These are phyloP conservation scores for Agaricus blazei DNA, from an alignment of 768 basidiomycete species.

Conservation along the genomic window DNA sequence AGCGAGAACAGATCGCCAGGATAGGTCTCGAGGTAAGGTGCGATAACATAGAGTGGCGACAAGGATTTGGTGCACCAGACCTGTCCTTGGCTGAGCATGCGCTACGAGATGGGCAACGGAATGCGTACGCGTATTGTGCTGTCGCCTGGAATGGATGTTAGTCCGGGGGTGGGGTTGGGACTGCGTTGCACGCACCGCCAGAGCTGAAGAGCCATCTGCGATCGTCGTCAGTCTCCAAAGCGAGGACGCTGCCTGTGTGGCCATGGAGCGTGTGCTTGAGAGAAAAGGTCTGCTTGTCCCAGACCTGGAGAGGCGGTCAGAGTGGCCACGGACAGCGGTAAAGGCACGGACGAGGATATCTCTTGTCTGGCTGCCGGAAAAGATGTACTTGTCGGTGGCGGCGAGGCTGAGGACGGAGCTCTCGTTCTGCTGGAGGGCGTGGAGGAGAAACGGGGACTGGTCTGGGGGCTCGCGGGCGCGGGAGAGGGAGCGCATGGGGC, in stretches of 20 bases:
- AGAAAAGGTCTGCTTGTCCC: constrained; percentile 70
- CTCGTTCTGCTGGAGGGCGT: constrained; percentile 64
- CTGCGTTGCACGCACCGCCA: constrained; percentile 49
- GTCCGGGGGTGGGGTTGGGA: constrained; percentile 1
- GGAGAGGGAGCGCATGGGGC: constrained; percentile 38
- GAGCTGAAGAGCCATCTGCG: constrained; percentile 87
- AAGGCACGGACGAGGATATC: constrained; percentile 61
- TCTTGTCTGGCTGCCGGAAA: constrained; percentile 74
- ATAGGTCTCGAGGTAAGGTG: constrained; percentile 73
- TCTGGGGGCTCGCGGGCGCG: constrained; percentile 49
- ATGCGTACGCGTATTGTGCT: constrained; percentile 75
- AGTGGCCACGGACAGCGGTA: constrained; percentile 14
- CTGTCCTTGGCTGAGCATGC: constrained; percentile 29
- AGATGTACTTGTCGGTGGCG: constrained; percentile 69
- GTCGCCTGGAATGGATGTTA: constrained; percentile 53
- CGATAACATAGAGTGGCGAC: constrained; percentile 61
- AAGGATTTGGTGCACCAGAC: constrained; percentile 79
- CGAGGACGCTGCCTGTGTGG: constrained; percentile 81
- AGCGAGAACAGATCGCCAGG: constrained; percentile 88
- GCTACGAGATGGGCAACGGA: background rate
- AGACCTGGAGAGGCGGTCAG: constrained; percentile 52
- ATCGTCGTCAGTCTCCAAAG: constrained; percentile 69
- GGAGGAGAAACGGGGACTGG: constrained; percentile 40
- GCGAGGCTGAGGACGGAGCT: constrained; percentile 74
- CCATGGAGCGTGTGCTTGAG: constrained; percentile 68